Base-by-base conservation (phyloP, 768 basidiomycete species). In the Termitomyces sp. region DNA sequence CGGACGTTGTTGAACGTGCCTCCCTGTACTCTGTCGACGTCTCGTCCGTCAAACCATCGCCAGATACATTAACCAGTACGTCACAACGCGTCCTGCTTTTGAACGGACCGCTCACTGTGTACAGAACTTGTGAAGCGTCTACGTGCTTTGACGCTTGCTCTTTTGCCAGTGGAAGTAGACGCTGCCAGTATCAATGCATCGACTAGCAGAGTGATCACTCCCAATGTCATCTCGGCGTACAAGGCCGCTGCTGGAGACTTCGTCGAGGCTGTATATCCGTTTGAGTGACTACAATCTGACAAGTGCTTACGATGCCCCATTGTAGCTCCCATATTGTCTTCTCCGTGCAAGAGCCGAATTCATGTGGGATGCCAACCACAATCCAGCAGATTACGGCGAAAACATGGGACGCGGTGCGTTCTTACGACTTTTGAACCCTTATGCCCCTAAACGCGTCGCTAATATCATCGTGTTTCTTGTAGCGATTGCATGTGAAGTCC, bases 371-470 rank as follows among this genome's bases (percentile, higher is more conserved):
- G 91, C 91, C 5, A 84, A 87, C 62, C 77, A 83, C 50, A 85
- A 93, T 69, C 84, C 90, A 31, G 88, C 93, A 4, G 90, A 96
- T 68, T 92, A 88, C 66, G 92, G 84, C 46, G 94, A 97, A 73
- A 94, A 94, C 63, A 64, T 81, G 18, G 85, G 88, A 62, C 79
- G 94, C 72, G 92, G 92, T 85, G 72, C 50, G 76, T 57, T 49
- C 36, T 20, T 55, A 34, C 31, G 29, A 50, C 29, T 46, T 46
- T 36, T 29, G 26, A 29, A 50, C 10, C 29, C n/a, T 52, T 52
- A 54, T 51, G 39, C 33, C 36, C 42, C 15, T 45, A 24, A 47
- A 65, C 33, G 56, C 47, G 34, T 46, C 44, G n/a, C 46, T 39
- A 51, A 41, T 20, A 10, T 3, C 13, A 20, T 41, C 3, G 36